Percentiles rank a stretch among this genome's conserved stretches.
Conservation (phyloP, 495 filamentous ascomycete species). For the Penicillium roqueforti region DNA sequence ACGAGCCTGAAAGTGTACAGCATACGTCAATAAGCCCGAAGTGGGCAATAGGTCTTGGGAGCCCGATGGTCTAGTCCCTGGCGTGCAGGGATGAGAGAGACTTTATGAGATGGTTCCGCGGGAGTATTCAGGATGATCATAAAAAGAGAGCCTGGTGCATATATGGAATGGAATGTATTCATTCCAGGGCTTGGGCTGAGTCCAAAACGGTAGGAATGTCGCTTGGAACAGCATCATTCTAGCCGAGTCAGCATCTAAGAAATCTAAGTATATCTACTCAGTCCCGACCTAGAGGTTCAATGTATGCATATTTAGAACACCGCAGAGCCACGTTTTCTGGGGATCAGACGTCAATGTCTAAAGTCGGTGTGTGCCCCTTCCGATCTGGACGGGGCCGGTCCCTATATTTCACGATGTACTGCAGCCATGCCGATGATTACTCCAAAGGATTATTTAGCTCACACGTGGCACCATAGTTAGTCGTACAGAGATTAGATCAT, state of each 20-base stretch:
- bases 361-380: slow-evolving; percentile 23
- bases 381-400: background rate
- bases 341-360: slow-evolving; percentile 11
- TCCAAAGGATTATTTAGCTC: slow-evolving; percentile 2
- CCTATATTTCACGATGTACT: background rate
- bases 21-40: slow-evolving; percentile 13
- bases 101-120: background rate
- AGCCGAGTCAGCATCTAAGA: slow-evolving; percentile 2
- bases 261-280: background rate
- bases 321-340: slow-evolving; percentile 25
- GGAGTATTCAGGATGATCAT: background rate
- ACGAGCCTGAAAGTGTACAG: slow-evolving; percentile 2
- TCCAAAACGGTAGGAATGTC: background rate
- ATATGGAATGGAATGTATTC: background rate
- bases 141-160: background rate
- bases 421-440: slow-evolving; percentile 7
- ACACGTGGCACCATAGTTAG: slow-evolving; percentile 26
- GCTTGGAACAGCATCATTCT: background rate
- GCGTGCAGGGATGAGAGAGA: slow-evolving; percentile 4
- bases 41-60: slow-evolving; percentile 6
- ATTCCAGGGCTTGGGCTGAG: too few relatives aligned
- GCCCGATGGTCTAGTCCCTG: background rate
- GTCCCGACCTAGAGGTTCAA: background rate
- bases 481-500: slow-evolving; percentile 5
- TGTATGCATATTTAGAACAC: slow-evolving; percentile 14